Evolutionary conservation across 2,329 filamentous ascomycete species (phyloP).

Genomic region (Nannizziopsis barbatae): DNA sequence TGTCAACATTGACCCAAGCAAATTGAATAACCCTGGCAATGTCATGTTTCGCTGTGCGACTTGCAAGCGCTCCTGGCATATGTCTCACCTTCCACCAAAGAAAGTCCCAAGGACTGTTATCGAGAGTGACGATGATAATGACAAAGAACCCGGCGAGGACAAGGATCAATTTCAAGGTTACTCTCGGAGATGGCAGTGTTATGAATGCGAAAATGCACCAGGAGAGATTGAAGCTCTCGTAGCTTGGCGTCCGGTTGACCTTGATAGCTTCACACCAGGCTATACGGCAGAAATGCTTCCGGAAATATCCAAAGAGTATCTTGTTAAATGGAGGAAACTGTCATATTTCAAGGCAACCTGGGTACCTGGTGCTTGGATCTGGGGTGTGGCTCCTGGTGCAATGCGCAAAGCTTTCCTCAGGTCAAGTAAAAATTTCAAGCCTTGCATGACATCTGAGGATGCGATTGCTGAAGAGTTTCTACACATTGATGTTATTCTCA

Average conservation of each 20-base stretch:
- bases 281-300: constrained; percentile 45
- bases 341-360: constrained; percentile 77
- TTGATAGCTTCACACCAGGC: constrained; percentile 44
- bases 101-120: constrained; percentile 8
- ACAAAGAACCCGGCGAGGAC: constrained; percentile 28
- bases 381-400: constrained; percentile 49
- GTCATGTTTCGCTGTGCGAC: constrained; percentile 71
- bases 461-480: constrained; percentile 82
- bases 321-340: constrained; percentile 72
- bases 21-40: constrained; percentile 64
- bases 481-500: constrained; percentile 77
- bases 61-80: constrained; percentile 73
- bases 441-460: constrained; percentile 60
- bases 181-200: constrained; percentile 63
- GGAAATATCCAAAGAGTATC: constrained; percentile 78
- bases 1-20: constrained; percentile 47
- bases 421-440: constrained; percentile 49
- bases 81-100: constrained; percentile 61
- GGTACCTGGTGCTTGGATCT: constrained; percentile 85
- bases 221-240: constrained; percentile 67
- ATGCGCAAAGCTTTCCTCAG: constrained; percentile 71
- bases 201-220: constrained; percentile 56
- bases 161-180: constrained; percentile 56
- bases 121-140: constrained; percentile 22
- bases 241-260: constrained; percentile 68